Percentiles rank a stretch among this genome's conserved stretches.
phyloP scores from a whole-genome alignment of 2,329 filamentous ascomycete species.

The Camptophora hylomeconis region DNA sequence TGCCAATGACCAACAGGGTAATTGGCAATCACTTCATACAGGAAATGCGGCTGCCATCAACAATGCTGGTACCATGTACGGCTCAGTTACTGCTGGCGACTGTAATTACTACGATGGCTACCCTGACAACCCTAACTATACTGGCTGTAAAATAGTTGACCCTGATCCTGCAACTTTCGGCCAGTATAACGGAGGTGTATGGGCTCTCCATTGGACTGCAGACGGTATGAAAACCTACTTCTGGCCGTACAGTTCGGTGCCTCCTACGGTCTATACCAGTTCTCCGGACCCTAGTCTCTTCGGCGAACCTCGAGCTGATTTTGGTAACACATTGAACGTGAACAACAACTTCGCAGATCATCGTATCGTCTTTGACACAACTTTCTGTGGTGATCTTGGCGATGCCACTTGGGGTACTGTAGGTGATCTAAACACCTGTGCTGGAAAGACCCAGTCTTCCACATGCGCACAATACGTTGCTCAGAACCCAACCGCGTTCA shows the following conservation, averaged over 20 bases:
- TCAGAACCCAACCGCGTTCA: not conserved
- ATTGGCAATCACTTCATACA: constrained; percentile 36
- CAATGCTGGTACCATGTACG: constrained; percentile 28
- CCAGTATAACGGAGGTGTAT: constrained; percentile 43
- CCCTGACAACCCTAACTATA: constrained; percentile 29
- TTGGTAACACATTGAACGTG: constrained; percentile 27
- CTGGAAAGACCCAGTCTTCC: constrained; percentile 33
- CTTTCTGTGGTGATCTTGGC: constrained; percentile 44
- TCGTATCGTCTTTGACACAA: constrained; percentile 37
- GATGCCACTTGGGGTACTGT: constrained; percentile 35
- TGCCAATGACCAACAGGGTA: constrained; percentile 30
- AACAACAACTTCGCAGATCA: constrained; percentile 27
- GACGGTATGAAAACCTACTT: constrained; percentile 57
- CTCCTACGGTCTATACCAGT: constrained; percentile 30
- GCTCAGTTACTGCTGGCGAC: constrained; percentile 25
- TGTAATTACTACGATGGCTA: constrained; percentile 28
- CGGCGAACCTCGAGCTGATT: constrained; percentile 32
- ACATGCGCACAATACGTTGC: constrained; percentile 62
- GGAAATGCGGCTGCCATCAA: constrained; percentile 34
- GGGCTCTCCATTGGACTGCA: constrained; percentile 64
- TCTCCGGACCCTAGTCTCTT: constrained; percentile 28
- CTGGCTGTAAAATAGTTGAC: constrained; percentile 28
- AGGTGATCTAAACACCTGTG: constrained; percentile 43
- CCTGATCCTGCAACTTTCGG: constrained; percentile 29
- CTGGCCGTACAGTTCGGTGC: constrained; percentile 32